These are phyloP conservation scores for Podospora appendiculata DNA, from an alignment of 495 filamentous ascomycete genomes.

Conservation along the genomic window DNA sequence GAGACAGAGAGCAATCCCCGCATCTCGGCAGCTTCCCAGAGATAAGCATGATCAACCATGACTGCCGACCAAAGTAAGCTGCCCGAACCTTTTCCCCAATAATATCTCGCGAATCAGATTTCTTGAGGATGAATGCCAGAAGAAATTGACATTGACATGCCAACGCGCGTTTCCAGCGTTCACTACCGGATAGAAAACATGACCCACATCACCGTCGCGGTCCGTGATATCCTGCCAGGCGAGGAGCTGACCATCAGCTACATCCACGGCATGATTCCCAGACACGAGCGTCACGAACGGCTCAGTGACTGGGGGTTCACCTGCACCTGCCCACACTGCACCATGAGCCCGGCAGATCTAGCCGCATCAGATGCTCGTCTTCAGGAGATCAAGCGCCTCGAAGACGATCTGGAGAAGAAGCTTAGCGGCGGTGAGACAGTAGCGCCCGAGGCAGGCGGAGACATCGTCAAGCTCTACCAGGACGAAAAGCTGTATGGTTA, in stretches of 20 bases:
- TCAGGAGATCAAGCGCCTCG: constrained; percentile 22
- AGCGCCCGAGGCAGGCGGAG: constrained; percentile 23
- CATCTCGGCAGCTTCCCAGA: constrained; percentile 32
- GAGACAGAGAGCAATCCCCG: constrained; percentile 12
- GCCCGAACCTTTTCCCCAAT: background rate
- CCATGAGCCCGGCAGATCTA: constrained; percentile 7
- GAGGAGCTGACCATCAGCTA: constrained; percentile 37
- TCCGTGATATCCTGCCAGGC: constrained; percentile 28
- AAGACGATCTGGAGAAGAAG: constrained; percentile 28
- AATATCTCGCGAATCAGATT: background rate
- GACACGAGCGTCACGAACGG: constrained; percentile 22
- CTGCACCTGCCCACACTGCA: constrained; percentile 31
- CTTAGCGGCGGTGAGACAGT: constrained; percentile 12
- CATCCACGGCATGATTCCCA: constrained; percentile 22
- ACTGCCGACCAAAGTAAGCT: constrained; percentile 38
- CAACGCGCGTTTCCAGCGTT: constrained; percentile 11
- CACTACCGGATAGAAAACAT: constrained; percentile 32
- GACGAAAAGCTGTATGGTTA: constrained; percentile 28
- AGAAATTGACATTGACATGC: no score
- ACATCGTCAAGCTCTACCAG: constrained; percentile 25
- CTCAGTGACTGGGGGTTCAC: constrained; percentile 32
- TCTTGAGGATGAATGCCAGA: no score
- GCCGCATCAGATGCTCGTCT: constrained; percentile 29
- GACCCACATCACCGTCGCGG: constrained; percentile 32
- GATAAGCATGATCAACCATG: constrained; percentile 33